Conservation (phyloP, 192 early-diverging fungal species). For the Funneliformis geosporum region DNA sequence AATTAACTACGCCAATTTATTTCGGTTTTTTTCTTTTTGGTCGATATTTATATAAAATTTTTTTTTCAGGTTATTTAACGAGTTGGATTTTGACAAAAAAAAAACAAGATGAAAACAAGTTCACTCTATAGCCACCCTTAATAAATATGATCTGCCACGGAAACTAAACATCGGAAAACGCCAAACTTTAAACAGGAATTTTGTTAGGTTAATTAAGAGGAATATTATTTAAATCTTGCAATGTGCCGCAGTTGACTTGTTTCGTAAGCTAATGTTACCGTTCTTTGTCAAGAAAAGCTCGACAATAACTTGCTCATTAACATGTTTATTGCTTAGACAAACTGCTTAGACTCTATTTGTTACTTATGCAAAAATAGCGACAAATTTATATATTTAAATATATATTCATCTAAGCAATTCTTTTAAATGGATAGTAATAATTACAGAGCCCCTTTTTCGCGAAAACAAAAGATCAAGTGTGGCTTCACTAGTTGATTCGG, state of each 20-base stretch:
- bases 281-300: not conserved
- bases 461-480: too few relatives aligned
- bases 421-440: too few relatives aligned
- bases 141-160: not conserved
- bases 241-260: not conserved
- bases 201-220: not conserved
- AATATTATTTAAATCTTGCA: not conserved
- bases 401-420: too few relatives aligned
- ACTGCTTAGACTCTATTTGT: too few relatives aligned
- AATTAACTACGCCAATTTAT: not conserved
- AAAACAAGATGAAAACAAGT: not conserved
- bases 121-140: not conserved
- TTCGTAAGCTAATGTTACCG: too few relatives aligned
- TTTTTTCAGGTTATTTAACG: not conserved
- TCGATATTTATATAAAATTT: not conserved
- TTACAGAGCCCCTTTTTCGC: too few relatives aligned
- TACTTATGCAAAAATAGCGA: too few relatives aligned
- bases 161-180: not conserved
- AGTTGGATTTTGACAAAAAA: not conserved
- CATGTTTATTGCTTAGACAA: too few relatives aligned
- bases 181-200: not conserved
- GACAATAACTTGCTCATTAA: not conserved
- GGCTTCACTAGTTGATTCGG: too few relatives aligned
- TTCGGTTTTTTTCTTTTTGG: not conserved
- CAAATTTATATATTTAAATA: too few relatives aligned